A percentile compares a stretch with the other conserved stretches of the same genome.
phyloP scores from a whole-genome alignment of 1,284 basidiomycete species.

The Ganoderma leucocontextum region DNA sequence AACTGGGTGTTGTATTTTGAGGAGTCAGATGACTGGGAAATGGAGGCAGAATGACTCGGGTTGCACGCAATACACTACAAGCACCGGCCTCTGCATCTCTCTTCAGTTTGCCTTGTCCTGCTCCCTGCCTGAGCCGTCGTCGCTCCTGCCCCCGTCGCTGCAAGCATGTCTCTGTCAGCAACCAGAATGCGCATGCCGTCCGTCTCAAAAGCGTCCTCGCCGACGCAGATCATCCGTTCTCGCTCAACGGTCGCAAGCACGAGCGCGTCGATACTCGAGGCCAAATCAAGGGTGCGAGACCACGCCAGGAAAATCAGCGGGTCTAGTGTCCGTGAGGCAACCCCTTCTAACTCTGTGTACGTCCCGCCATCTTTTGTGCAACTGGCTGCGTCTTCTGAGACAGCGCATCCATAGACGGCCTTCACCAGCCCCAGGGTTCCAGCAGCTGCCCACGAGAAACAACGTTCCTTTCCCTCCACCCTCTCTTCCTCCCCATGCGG shows the following conservation, averaged over 20 bases:
- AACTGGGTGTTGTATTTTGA: neutral
- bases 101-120: constrained; percentile 26
- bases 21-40: constrained; percentile 25
- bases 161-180: constrained; percentile 38
- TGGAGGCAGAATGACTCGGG: constrained; percentile 23
- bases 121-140: constrained; percentile 9
- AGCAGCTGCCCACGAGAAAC: constrained; percentile 66
- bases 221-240: constrained; percentile 54
- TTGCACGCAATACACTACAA: neutral
- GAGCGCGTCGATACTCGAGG: constrained; percentile 65
- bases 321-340: constrained; percentile 62
- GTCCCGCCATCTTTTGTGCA: constrained; percentile 11
- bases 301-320: constrained; percentile 73
- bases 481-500: constrained; percentile 54
- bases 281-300: constrained; percentile 77
- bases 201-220: constrained; percentile 51
- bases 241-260: constrained; percentile 56
- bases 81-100: constrained; percentile 19
- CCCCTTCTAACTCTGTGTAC: constrained; percentile 67
- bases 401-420: constrained; percentile 59
- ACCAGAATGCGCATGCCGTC: constrained; percentile 52
- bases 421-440: constrained; percentile 69
- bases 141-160: constrained; percentile 19
- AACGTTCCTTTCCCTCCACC: constrained; percentile 54
- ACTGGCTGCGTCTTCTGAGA: constrained; percentile 8